Percentiles rank a stretch among this genome's conserved stretches.
These are phyloP conservation scores for Limonium bicolor DNA, from an alignment of 148 eudicot genomes.

Conservation along the genomic window DNA sequence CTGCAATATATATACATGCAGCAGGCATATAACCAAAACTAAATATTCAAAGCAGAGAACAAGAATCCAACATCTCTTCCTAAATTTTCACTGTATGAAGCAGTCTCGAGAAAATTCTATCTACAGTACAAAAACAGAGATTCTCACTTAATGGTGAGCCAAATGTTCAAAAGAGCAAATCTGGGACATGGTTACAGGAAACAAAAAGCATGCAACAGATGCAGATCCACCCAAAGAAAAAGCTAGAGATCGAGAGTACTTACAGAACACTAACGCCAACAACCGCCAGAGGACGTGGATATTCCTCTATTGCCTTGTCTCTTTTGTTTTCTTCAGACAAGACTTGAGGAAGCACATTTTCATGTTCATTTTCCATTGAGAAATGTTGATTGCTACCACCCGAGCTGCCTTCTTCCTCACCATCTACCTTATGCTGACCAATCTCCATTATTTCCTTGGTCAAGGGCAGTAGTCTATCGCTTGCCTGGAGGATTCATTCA, in stretches of 20 bases:
- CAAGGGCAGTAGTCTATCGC: conserved; percentile 49
- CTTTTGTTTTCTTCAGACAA: conserved; percentile 17
- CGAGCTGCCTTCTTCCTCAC: conserved; percentile 7
- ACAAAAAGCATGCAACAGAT: no score
- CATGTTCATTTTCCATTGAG: conserved; percentile 12
- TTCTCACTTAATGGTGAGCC: neutral
- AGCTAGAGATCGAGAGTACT: no score
- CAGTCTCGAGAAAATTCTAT: neutral
- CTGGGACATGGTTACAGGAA: no score
- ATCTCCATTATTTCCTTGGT: conserved; percentile 48
- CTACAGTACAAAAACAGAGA: neutral
- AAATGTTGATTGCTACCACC: conserved; percentile 12
- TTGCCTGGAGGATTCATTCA: conserved; percentile 27
- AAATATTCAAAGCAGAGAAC: neutral
- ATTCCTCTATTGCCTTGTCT: conserved; percentile 33
- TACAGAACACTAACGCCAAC: conserved; percentile 94
- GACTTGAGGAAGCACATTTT: conserved; percentile 14
- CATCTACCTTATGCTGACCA: conserved; percentile 28
- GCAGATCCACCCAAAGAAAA: neutral
- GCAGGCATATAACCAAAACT: neutral
- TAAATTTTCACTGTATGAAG: neutral
- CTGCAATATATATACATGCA: no score
- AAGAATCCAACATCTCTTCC: neutral
- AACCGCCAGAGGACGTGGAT: conserved; percentile 75
- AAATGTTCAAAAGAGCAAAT: neutral